Evolutionary conservation across 495 filamentous ascomycete genomes (phyloP).

Genomic region (Hyaloscypha variabilis): DNA sequence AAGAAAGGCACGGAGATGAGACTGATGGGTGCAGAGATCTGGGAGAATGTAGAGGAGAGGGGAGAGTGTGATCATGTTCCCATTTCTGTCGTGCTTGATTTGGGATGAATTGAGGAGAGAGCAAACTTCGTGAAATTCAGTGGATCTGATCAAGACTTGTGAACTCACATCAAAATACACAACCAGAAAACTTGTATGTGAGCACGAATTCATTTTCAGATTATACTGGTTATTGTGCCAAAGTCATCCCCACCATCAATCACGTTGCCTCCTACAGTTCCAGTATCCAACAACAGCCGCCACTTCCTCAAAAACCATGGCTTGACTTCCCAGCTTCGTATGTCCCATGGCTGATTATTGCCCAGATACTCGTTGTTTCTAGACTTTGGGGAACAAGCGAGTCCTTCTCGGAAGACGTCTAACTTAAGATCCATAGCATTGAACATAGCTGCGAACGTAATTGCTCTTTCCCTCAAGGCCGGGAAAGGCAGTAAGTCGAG

Average conservation of each 20-base stretch:
- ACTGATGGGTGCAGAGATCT: slow-evolving; percentile 15
- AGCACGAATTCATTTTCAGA: too few relatives aligned
- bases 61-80: slow-evolving; percentile 23
- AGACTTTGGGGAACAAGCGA: not conserved
- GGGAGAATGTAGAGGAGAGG: slow-evolving; percentile 25
- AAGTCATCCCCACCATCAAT: too few relatives aligned
- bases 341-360: slow-evolving; percentile 14
- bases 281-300: slow-evolving; percentile 13
- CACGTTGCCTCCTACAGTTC: too few relatives aligned
- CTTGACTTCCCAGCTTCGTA: slow-evolving; percentile 8
- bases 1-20: not conserved
- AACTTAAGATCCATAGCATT: slow-evolving; percentile 44
- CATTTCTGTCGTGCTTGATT: slow-evolving; percentile 16
- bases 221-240: too few relatives aligned
- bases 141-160: too few relatives aligned
- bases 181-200: too few relatives aligned
- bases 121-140: too few relatives aligned
- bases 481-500: slow-evolving; percentile 50
- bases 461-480: slow-evolving; percentile 39
- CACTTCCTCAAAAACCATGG: slow-evolving; percentile 24
- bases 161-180: too few relatives aligned
- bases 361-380: not conserved
- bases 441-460: slow-evolving; percentile 40
- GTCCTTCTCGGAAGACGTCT: slow-evolving; percentile 37
- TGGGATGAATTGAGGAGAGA: not conserved